A percentile compares a stretch with the other conserved stretches of the same genome.
Conservation (phyloP, 345 rosid genomes). For the Salix purpurea region DNA sequence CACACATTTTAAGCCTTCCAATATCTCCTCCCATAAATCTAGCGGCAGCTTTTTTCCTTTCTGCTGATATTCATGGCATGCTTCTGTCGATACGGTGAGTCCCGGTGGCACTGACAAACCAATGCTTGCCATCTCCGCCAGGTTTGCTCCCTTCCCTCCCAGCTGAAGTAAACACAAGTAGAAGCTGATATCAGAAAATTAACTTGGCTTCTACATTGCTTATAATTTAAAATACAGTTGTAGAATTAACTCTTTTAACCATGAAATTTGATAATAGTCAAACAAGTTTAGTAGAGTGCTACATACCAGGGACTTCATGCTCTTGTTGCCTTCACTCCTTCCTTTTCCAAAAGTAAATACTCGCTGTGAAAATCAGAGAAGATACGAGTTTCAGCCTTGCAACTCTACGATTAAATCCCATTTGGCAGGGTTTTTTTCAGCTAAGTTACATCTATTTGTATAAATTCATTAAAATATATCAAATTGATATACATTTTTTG, state of each 20-base stretch:
- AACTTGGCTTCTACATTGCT: not conserved
- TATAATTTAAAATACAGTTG: not conserved
- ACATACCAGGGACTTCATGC: slow-evolving; percentile 88
- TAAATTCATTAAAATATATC: too few relatives aligned
- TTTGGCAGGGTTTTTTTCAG: not conserved
- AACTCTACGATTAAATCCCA: not conserved
- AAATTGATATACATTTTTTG: too few relatives aligned
- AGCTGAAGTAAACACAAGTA: slow-evolving; percentile 38
- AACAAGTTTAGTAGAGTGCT: slow-evolving; percentile 6
- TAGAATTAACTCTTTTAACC: not conserved
- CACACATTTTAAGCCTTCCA: slow-evolving; percentile 51
- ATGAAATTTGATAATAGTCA: not conserved
- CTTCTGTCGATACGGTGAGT: slow-evolving; percentile 89
- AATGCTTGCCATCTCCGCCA: slow-evolving; percentile 97
- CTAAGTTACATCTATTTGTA: not conserved
- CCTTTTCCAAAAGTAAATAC: slow-evolving; percentile 88
- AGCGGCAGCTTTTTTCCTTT: slow-evolving; percentile 59
- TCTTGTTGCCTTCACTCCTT: slow-evolving; percentile 88
- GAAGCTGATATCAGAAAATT: not conserved
- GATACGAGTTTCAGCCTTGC: not conserved
- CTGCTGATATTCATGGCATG: slow-evolving; percentile 72
- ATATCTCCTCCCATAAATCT: slow-evolving; percentile 73
- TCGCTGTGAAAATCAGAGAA: slow-evolving; percentile 40
- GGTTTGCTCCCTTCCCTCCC: slow-evolving; percentile 96
- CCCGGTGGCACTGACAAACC: slow-evolving; percentile 96